phyloP scores from a whole-genome alignment of 208 protist genomes.

The Leishmania aethiopica region DNA sequence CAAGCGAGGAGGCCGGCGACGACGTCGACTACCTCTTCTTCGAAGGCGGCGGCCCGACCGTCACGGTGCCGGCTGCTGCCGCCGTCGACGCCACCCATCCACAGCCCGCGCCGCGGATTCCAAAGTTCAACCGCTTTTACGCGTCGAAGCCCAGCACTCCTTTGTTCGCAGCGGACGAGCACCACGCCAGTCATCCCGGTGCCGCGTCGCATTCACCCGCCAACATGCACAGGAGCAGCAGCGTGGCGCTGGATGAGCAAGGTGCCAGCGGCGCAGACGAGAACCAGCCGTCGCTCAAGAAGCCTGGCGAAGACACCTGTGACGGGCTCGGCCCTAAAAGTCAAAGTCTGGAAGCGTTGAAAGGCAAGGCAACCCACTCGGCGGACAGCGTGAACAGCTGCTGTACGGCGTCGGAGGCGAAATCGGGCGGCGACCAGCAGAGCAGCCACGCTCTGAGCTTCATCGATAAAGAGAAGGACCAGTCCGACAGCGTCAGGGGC shows the following conservation, averaged over 20 bases:
- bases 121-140: conserved; percentile 51
- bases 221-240: neutral
- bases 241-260: conserved; percentile 1
- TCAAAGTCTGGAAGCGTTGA: conserved; percentile 14
- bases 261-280: neutral
- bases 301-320: neutral
- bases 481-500: too few relatives aligned
- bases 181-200: neutral
- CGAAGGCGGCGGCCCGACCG: conserved; percentile 13
- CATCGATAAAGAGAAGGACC: neutral
- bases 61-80: neutral
- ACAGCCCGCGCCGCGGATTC: conserved; percentile 27
- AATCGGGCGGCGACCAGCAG: too few relatives aligned
- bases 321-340: neutral
- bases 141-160: conserved; percentile 24
- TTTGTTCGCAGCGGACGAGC: neutral
- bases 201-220: conserved; percentile 3
- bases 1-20: conserved; percentile 20
- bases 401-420: neutral
- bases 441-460: neutral
- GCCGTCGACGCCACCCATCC: conserved; percentile 1
- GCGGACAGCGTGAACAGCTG: conserved; percentile 13
- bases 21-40: conserved; percentile 32
- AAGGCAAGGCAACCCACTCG: conserved; percentile 8
- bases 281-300: neutral